Conservation (phyloP, 2,329 filamentous ascomycete species). For the Trichoderma semiorbis region DNA sequence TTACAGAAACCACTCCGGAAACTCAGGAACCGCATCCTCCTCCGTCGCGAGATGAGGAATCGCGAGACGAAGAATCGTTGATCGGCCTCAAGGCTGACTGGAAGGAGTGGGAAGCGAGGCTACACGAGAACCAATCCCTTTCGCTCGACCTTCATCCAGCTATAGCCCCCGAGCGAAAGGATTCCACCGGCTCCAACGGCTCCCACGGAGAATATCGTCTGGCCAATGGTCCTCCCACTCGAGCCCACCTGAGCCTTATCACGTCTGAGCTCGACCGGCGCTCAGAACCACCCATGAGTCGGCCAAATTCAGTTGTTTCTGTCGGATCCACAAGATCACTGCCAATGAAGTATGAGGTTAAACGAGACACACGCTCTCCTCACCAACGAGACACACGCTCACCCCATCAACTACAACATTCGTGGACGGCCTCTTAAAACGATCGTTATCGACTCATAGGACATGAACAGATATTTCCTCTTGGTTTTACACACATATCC, state of each 20-base stretch:
- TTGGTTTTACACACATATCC: background rate
- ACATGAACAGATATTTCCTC: background rate
- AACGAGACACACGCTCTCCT: background rate
- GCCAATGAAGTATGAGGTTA: background rate
- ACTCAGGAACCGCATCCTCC: background rate
- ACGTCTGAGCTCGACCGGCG: background rate
- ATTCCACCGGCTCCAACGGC: background rate
- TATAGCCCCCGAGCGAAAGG: background rate
- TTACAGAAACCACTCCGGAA: background rate
- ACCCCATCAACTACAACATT: background rate
- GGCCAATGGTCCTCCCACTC: background rate
- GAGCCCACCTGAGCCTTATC: background rate
- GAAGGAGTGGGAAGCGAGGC: conserved; percentile 40
- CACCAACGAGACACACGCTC: background rate
- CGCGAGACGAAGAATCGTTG: background rate
- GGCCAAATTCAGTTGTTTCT: background rate
- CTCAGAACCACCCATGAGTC: background rate
- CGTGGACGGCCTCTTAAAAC: background rate
- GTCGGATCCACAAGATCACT: background rate
- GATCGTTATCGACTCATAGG: background rate
- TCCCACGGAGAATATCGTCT: conserved; percentile 1
- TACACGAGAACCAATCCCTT: conserved; percentile 28
- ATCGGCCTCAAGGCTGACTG: conserved; percentile 32
- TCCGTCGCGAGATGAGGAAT: conserved; percentile 11
- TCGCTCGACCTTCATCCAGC: conserved; percentile 30